Evolutionary conservation across 176 grass and related monocot genomes (phyloP), one percentile per base, ranked within the genome.

Genomic region (Panicum miliaceum): DNA sequence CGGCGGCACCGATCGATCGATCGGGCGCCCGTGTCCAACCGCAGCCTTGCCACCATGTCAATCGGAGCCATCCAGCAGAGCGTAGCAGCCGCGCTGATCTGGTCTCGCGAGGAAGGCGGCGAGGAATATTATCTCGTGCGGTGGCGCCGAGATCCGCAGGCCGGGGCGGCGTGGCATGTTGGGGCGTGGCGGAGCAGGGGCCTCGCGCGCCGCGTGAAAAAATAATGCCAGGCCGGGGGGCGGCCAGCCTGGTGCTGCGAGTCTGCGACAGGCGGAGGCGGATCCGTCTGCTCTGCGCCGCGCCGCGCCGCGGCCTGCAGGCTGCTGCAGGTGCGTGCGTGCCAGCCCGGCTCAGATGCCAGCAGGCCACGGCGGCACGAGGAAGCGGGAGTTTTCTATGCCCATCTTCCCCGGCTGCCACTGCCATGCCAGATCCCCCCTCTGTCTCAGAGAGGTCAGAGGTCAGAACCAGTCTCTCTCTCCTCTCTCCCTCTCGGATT

Each of bases 191-290:
- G 81, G 73, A 71, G 15, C 78, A 50, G 54, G 51, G 83, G 53
- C 20, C 26, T 60, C 13, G 82, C 82, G 82, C 71, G 23, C 32
- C 47, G 64, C 80, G 77, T 29, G 14, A n/a, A 51, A 60, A 75
- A 89, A 85, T 81, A 85, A 76, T 35, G 62, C 40, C 19, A 40
- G 77, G 19, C 7, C 36, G 15, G 37, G 66, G 25, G 10, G 47
- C 59, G 47, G 46, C 76, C 87, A 89, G 82, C 42, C 88, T 89
- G 88, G 88, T 23, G 48, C 8, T 42, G 41, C 41, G 8, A 8
- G 45, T 32, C 45, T 1, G 80, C n/a, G 19, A 72, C 76, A 38
- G 54, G 61, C 47, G n/a, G 9, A 18, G 2, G 37, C 9, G 27
- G 23, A 20, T 32, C 19, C 20, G 23, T 3, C 63, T 56, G 53